Evolutionary conservation across 2,329 filamentous ascomycete species (phyloP).

Genomic region (Metarhizium guizhouense): DNA sequence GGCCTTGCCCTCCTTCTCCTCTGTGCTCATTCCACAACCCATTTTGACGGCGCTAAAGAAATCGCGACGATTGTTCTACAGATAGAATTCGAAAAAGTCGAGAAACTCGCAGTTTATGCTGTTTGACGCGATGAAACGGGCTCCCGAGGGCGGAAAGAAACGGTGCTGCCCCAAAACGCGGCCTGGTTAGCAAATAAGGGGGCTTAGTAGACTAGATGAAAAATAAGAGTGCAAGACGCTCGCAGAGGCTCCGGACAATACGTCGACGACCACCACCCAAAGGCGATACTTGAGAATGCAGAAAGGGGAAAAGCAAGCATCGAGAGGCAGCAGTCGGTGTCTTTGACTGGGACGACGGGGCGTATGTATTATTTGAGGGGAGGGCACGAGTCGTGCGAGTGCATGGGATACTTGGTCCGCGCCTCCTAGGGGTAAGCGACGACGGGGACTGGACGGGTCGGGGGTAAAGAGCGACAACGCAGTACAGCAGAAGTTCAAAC

Average conservation of each 20-base stretch:
- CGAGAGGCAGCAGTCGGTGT: not conserved
- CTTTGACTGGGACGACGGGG: not conserved
- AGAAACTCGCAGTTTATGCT: not conserved
- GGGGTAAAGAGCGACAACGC: not conserved
- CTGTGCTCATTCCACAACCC: slow-evolving; percentile 99
- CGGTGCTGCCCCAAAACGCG: not conserved
- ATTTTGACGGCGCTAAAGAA: slow-evolving; percentile 53
- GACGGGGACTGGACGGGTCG: not conserved
- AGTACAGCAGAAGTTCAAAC: too few species aligned
- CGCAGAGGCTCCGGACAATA: not conserved
- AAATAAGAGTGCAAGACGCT: not conserved
- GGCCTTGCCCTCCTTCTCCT: slow-evolving; percentile 99
- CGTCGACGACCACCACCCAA: not conserved
- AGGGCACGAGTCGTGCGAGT: slow-evolving; percentile 7
- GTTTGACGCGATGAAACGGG: not conserved
- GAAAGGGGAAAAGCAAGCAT: not conserved
- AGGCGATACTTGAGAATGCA: not conserved
- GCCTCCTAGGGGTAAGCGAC: not conserved
- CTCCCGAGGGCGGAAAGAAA: not conserved
- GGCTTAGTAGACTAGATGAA: not conserved
- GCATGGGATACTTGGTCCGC: slow-evolving; percentile 1
- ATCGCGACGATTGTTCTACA: not conserved
- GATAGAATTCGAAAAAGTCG: not conserved
- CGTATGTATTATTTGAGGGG: slow-evolving; percentile 1
- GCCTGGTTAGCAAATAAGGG: slow-evolving; percentile 1